Base-by-base conservation (phyloP, 2,329 filamentous ascomycete genomes). In the Aureobasidium musti region DNA sequence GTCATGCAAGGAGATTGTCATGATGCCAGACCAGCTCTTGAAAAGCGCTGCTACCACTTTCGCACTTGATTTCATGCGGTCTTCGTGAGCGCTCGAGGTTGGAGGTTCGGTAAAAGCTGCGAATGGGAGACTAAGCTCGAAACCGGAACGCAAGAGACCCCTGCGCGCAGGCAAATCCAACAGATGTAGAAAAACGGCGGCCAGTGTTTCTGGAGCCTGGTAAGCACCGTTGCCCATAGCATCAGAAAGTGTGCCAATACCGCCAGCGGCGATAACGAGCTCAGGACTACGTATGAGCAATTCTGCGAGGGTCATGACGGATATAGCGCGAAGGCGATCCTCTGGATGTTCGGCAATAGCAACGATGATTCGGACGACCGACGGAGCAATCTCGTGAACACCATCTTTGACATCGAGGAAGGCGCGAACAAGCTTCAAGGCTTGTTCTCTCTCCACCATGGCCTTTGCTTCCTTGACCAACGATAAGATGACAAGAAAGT, bases 331-430 rank as follows among this genome's bases (percentile, higher is more conserved):
- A 19, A 99, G 80, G 67, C 93, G 88, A 76, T 97, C 93, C 70
- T 96, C 90, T 28, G 86, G 84, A 71, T 95, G 90, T 71, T 96
- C 91, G 17, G 95, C 94, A 57, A 98, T 89, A 5, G 95, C 91
- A 37, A 95, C 91, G 67, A 99, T 89, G 7, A 94, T 95, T 65
- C 95, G 87, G 8, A 96, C 90, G 23, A 99, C 88, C 0, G 91
- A 89, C 67, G 91, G 86, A 1, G 95, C 96, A 41, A 99, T 85
- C 76, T 99, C 94, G 69, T 87, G 85, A 10, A 96, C 89, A 13
- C 95, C 95, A 69, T 92, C 91, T 75, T 97, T 97, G 70, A 98
- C 92, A 75, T 99, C 95, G 2, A 99, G 82, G 74, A 99, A 99
- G 11, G 93, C 91, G 67, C 95, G 87, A 30, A 98, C 89, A 76